Base-by-base conservation (phyloP, 768 basidiomycete species). In the Amanita pallidorosea region DNA sequence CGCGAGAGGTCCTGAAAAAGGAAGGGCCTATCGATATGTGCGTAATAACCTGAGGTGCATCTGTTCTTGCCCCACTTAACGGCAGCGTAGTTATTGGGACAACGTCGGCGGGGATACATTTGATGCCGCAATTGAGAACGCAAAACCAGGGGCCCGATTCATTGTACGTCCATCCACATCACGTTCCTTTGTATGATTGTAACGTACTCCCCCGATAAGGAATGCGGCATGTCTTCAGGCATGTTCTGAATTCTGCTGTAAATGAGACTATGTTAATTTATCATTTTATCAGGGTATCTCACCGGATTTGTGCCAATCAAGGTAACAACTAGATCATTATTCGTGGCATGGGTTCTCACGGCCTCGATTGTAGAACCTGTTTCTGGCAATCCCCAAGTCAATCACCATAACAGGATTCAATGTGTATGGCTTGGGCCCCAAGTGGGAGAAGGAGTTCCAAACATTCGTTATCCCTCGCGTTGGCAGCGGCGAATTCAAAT, bases 21-120 rank as follows among this genome's bases (percentile, higher is more conserved):
- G 72, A 85, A 55, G 83, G 82, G 0, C 71, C 71, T 7, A 64
- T 76, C 31, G 67, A 76, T 49, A 63, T 74, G 70, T 72, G 53
- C 25, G 69, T 57, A 22, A 47, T 33, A 17, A 15, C 4, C 29
- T 7, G n/a, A 11, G 23, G n/a, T 34, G 2, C n/a, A 51, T 29
- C 15, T 29, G 7, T 9, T n/a, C 33, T 2, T n/a, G 15, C 17
- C 4, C 12, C 18, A 13, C 35, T 17, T 46, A 23, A 22, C 15
- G 12, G 7, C 11, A 22, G 6, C 55, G 20, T 44, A 74, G 73
- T 27, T 79, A 69, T 56, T 78, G 74, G 74, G 77, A 80, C 54
- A 73, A 77, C 38, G 81, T 83, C 9, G 81, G 80, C 8, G 81
- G 81, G 2, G 72, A 77, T 47, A 74, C 69, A 0, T 66, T 85